Evolutionary conservation across 331 rosid genomes (phyloP).

Genomic region (Malus hybrid): DNA sequence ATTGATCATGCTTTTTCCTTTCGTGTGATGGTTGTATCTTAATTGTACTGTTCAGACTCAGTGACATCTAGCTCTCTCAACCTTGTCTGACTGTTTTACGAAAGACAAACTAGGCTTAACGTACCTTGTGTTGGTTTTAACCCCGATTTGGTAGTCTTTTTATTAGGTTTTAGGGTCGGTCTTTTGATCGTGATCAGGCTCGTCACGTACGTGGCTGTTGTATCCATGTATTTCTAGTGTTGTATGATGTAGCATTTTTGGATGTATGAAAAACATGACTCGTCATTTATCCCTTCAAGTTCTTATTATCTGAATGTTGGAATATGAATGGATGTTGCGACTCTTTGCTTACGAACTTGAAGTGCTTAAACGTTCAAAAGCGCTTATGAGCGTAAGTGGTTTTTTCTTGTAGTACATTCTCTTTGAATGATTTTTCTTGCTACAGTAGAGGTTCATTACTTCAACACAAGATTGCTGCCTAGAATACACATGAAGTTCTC

Average conservation of each 20-base stretch:
- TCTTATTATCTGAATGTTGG: conserved; percentile 25
- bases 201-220: conserved; percentile 13
- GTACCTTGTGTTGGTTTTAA: conserved; percentile 30
- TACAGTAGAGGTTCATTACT: neutral
- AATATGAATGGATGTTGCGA: conserved; percentile 10
- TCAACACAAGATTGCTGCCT: neutral
- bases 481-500: neutral
- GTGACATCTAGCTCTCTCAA: conserved; percentile 36
- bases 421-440: neutral
- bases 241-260: conserved; percentile 35
- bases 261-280: conserved; percentile 42
- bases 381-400: neutral
- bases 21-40: conserved; percentile 3
- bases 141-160: conserved; percentile 21
- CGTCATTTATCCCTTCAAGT: conserved; percentile 22
- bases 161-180: conserved; percentile 41
- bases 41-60: conserved; percentile 16
- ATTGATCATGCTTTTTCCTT: conserved; percentile 21
- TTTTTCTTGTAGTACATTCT: neutral
- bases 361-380: neutral
- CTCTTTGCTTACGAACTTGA: conserved; percentile 18
- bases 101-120: conserved; percentile 34
- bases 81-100: conserved; percentile 23
- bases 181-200: conserved; percentile 28
- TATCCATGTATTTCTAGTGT: conserved; percentile 38